Percentiles rank a stretch among this genome's conserved stretches.
These are phyloP conservation scores for Prunus padus DNA, from an alignment of 306 rosid genomes.

Conservation along the genomic window DNA sequence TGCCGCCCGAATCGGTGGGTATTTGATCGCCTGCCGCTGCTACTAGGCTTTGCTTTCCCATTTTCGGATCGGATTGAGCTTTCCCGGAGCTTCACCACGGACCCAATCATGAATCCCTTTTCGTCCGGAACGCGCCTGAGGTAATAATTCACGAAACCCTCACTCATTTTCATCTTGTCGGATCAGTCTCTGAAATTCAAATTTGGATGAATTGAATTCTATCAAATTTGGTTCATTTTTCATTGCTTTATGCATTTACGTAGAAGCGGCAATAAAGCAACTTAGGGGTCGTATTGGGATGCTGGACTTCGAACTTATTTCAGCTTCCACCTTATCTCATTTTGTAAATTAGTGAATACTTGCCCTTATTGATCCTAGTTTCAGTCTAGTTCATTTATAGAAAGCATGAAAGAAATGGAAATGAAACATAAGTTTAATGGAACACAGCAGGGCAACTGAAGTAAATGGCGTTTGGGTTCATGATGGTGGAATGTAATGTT, in stretches of 20 bases:
- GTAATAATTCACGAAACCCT: constrained; percentile 41
- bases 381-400: neutral
- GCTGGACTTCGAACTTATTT: neutral
- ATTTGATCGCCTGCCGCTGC: constrained; percentile 29
- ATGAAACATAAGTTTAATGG: neutral
- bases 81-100: constrained; percentile 38
- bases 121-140: constrained; percentile 97
- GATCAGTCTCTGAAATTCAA: constrained; percentile 32
- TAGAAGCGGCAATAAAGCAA: too few relatives aligned
- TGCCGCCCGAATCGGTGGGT: constrained; percentile 15
- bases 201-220: neutral
- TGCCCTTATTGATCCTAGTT: neutral
- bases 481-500: constrained; percentile 5
- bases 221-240: constrained; percentile 2
- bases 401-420: neutral
- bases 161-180: constrained; percentile 15
- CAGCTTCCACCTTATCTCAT: neutral
- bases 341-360: neutral
- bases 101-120: constrained; percentile 87
- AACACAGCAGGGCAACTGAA: neutral
- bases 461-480: constrained; percentile 6
- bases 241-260: neutral
- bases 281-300: neutral
- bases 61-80: constrained; percentile 61
- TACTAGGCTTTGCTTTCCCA: constrained; percentile 6